Evolutionary conservation across 768 basidiomycete species (phyloP), one percentile per base, ranked within the genome.

Genomic region (Fomitopsis pulvina): DNA sequence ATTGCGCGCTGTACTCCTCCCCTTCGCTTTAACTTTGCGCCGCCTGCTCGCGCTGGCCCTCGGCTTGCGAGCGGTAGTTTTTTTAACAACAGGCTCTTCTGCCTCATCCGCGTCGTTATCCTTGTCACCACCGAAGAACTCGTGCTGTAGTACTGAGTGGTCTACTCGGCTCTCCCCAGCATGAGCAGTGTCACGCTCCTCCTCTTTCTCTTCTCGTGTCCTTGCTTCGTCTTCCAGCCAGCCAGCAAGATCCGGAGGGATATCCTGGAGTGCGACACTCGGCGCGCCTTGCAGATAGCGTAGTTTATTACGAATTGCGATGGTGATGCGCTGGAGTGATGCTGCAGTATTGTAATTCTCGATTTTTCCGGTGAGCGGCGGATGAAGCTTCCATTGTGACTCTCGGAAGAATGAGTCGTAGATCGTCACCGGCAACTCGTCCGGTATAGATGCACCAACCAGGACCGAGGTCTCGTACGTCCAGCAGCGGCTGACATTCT

Each of bases 401-500:
- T 95, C 93, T 16, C 80, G 81, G 70, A 96, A 99, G 68, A 92
- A 98, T 5, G 86, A 75, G 60, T 96, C 90, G 68, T 97, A 99
- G 1, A 89, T 81, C 1, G 92, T 97, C 21, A 72, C 70, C 0
- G 95, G 95, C 8, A 99, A 81, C 52, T 87, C 83, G 68, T 95
- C 86, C 0, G 92, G 86, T 25, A 99, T 79, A 30, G 77, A 68
- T 0, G 84, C 79, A 14, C 89, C 92, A 41, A 96, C 85, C 7
- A 95, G 81, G 0, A 98, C 87, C 11, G 91, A 84, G 0, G 96
- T 99, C 66, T 99, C 95, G 71, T 99, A 95, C 28, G 95, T 85
- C 95, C 95, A 99, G 63, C 95, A 99, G n/a, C 95, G 81, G 41
- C 89, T 87, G 56, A 99, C 96, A 63, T 95, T 95, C 62, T 92